phyloP scores from a whole-genome alignment of 2,329 filamentous ascomycete genomes.

The Cercospora sojina region DNA sequence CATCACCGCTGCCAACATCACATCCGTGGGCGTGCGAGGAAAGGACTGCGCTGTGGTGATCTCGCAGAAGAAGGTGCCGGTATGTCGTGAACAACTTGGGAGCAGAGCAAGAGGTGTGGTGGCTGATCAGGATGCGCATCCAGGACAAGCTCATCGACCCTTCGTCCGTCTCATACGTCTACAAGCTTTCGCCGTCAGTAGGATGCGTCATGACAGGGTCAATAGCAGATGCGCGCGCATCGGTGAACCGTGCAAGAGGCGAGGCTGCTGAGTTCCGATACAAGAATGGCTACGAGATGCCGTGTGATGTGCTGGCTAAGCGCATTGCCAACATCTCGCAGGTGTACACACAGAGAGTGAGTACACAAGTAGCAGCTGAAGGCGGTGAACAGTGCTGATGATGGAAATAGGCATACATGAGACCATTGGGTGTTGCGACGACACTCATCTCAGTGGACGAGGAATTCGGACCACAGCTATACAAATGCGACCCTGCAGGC shows the following conservation, averaged over 20 bases:
- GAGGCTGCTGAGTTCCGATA: conserved; percentile 98
- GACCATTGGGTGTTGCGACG: conserved; percentile 90
- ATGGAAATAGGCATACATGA: conserved; percentile 79
- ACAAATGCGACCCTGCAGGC: conserved; percentile 96
- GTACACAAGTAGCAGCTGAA: conserved; percentile 29
- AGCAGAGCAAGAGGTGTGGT: background rate
- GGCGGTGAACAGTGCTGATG: conserved; percentile 35
- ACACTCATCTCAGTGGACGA: conserved; percentile 92
- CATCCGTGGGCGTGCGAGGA: conserved; percentile 90
- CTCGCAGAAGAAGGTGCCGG: conserved; percentile 99
- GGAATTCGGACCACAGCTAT: conserved; percentile 89
- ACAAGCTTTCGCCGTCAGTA: conserved; percentile 92
- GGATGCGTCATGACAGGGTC: conserved; percentile 98
- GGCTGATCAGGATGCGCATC: conserved; percentile 23
- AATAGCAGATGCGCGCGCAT: conserved; percentile 93
- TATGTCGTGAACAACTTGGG: conserved; percentile 52
- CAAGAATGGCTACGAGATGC: conserved; percentile 99
- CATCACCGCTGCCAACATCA: conserved; percentile 98
- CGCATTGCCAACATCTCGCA: conserved; percentile 98
- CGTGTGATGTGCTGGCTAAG: conserved; percentile 94
- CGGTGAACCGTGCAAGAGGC: conserved; percentile 85
- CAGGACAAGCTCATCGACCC: conserved; percentile 99
- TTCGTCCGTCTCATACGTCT: conserved; percentile 93
- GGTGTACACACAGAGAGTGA: conserved; percentile 95
- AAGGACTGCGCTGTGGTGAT: conserved; percentile 97